Conservation (phyloP, 2,329 filamentous ascomycete genomes). For the Apiospora malaysiana region DNA sequence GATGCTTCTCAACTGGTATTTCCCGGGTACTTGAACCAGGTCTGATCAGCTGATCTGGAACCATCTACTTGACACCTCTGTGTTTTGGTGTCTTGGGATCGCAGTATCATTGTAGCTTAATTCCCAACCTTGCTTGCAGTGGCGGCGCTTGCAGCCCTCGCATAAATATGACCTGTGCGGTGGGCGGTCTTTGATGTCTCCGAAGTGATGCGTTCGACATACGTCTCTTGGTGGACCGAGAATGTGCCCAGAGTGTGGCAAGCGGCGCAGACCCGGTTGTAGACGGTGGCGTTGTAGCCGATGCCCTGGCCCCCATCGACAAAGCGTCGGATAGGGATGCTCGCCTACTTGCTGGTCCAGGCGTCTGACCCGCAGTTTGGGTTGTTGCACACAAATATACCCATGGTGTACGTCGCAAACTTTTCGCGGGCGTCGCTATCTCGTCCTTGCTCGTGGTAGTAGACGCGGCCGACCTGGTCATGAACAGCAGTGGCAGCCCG, state of each 20-base stretch:
- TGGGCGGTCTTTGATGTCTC: no score
- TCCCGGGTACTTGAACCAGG: neutral
- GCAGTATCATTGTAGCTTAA: no score
- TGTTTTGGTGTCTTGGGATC: no score
- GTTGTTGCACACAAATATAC: neutral
- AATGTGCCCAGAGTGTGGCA: slow-evolving; percentile 31
- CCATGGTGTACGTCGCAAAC: neutral
- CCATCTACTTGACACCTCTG: no score
- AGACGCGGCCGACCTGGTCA: neutral
- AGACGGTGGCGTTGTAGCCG: slow-evolving; percentile 35
- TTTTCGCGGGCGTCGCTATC: neutral
- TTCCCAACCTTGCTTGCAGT: neutral
- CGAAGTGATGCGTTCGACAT: slow-evolving; percentile 36
- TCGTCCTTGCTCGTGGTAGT: neutral
- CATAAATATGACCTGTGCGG: neutral
- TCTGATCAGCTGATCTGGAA: no score
- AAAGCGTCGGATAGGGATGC: slow-evolving; percentile 31
- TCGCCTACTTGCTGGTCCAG: slow-evolving; percentile 30
- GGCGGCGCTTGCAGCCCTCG: neutral
- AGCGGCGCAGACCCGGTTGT: slow-evolving; percentile 32
- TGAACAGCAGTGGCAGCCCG: neutral
- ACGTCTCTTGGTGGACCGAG: slow-evolving; percentile 30
- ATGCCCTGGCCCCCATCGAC: neutral
- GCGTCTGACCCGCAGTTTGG: neutral
- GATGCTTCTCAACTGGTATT: neutral